A percentile compares a stretch with the other conserved stretches of the same genome.
These are phyloP conservation scores for Phylloporus gajari DNA, from an alignment of 1,284 basidiomycete genomes.

Conservation along the genomic window DNA sequence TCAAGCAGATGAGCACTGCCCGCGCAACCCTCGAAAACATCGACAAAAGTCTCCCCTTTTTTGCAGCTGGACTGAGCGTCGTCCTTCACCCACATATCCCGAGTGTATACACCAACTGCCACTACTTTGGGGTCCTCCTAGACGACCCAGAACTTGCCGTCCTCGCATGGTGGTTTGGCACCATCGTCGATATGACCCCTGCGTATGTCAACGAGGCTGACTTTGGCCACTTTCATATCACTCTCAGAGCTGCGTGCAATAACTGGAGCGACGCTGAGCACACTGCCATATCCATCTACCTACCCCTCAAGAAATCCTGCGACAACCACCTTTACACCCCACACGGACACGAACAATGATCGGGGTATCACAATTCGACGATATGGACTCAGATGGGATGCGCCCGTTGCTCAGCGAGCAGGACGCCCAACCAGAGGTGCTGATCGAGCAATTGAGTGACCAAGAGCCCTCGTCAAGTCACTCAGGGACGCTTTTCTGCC, in stretches of 20 bases:
- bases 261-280: slow-evolving; percentile 60
- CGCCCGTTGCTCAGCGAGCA: slow-evolving; percentile 18
- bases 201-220: slow-evolving; percentile 90
- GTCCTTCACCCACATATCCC: slow-evolving; percentile 92
- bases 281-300: slow-evolving; percentile 56
- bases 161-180: slow-evolving; percentile 97
- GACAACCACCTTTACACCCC: slow-evolving; percentile 95
- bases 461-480: slow-evolving; percentile 63
- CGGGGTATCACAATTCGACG: slow-evolving; percentile 98
- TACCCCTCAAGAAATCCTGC: slow-evolving; percentile 91
- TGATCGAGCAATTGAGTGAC: slow-evolving; percentile 60
- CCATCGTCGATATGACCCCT: slow-evolving; percentile 92
- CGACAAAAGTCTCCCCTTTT: slow-evolving; percentile 81
- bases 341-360: slow-evolving; percentile 85
- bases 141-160: slow-evolving; percentile 55
- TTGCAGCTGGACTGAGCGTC: slow-evolving; percentile 87
- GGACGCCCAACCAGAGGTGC: slow-evolving; percentile 53
- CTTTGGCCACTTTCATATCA: slow-evolving; percentile 85
- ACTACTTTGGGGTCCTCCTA: slow-evolving; percentile 83
- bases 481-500: slow-evolving; percentile 83
- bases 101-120: slow-evolving; percentile 93
- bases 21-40: slow-evolving; percentile 73
- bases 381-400: slow-evolving; percentile 73
- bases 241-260: slow-evolving; percentile 82
- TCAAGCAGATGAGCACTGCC: slow-evolving; percentile 92